A percentile compares a stretch with the other conserved stretches of the same genome.
Evolutionary conservation across 352 stramenopile species (phyloP).

Genomic region (Lagenidium giganteum): DNA sequence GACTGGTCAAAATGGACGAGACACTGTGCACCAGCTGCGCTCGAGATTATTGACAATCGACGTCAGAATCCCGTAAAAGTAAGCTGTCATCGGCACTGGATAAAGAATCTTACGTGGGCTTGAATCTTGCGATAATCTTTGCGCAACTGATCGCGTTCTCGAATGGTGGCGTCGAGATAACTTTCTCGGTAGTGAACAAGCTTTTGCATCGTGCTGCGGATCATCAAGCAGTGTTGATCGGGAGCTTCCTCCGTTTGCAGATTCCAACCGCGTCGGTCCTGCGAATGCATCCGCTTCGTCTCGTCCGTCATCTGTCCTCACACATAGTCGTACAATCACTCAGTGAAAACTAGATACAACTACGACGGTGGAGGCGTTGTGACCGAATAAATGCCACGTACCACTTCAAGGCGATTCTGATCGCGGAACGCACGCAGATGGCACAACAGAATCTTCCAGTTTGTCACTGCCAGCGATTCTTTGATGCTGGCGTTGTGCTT

Average conservation of each 20-base stretch:
- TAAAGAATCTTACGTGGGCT: slow-evolving; percentile 24
- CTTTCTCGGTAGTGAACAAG: slow-evolving; percentile 32
- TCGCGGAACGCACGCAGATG: slow-evolving; percentile 18
- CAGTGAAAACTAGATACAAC: background rate
- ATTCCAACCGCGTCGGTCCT: background rate
- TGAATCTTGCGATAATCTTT: slow-evolving; percentile 29
- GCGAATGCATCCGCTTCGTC: too few relatives aligned
- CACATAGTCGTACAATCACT: background rate
- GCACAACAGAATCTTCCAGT: slow-evolving; percentile 45
- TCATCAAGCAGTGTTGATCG: slow-evolving; percentile 1
- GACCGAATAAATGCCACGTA: background rate
- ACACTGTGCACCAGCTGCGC: slow-evolving; percentile 47
- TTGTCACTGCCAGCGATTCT: slow-evolving; percentile 16
- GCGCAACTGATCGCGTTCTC: slow-evolving; percentile 18
- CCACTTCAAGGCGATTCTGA: slow-evolving; percentile 27
- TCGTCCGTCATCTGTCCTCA: too few relatives aligned
- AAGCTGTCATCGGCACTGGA: background rate
- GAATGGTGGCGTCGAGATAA: slow-evolving; percentile 21
- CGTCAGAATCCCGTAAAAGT: background rate
- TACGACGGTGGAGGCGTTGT: too few relatives aligned
- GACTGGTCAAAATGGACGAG: slow-evolving; percentile 37
- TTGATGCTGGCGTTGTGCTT: slow-evolving; percentile 25
- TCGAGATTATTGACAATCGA: background rate
- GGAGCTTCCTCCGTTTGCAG: background rate
- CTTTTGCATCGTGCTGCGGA: slow-evolving; percentile 35